Conservation (phyloP, 1,139 yeast species). For the Saccharomyces uvarum region DNA sequence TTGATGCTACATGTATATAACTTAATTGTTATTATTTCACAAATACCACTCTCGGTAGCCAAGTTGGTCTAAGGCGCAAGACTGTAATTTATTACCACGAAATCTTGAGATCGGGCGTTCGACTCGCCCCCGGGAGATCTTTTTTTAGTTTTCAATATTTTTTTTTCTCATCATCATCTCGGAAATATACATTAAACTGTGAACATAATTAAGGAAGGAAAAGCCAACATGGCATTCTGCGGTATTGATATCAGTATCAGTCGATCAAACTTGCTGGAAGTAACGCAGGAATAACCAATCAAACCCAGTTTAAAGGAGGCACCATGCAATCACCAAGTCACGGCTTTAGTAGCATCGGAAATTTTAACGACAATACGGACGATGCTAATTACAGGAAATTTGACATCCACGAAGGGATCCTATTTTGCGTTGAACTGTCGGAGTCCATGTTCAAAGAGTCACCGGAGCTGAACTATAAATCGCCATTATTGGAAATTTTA, state of each 20-base stretch:
- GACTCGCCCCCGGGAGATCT: constrained; percentile 13
- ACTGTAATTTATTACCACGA: constrained; percentile 10
- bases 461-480: constrained; percentile 33
- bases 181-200: not conserved
- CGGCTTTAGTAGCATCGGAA: not conserved
- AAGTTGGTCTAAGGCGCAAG: constrained; percentile 16
- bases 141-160: constrained; percentile 1
- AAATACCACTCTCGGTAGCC: constrained; percentile 10
- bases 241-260: not conserved
- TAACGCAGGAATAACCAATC: too few relatives aligned
- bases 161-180: not conserved
- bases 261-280: not conserved
- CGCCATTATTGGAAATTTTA: constrained; percentile 47
- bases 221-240: not conserved
- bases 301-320: not conserved
- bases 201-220: not conserved
- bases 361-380: not conserved
- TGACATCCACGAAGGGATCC: constrained; percentile 56
- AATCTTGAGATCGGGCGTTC: constrained; percentile 14
- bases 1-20: too few relatives aligned
- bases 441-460: constrained; percentile 40
- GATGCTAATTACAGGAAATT: constrained; percentile 28
- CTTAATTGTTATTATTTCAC: not conserved
- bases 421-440: constrained; percentile 55
- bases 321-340: not conserved